Conservation (phyloP, 1,284 basidiomycete species). For the Porphyrellus sp. region DNA sequence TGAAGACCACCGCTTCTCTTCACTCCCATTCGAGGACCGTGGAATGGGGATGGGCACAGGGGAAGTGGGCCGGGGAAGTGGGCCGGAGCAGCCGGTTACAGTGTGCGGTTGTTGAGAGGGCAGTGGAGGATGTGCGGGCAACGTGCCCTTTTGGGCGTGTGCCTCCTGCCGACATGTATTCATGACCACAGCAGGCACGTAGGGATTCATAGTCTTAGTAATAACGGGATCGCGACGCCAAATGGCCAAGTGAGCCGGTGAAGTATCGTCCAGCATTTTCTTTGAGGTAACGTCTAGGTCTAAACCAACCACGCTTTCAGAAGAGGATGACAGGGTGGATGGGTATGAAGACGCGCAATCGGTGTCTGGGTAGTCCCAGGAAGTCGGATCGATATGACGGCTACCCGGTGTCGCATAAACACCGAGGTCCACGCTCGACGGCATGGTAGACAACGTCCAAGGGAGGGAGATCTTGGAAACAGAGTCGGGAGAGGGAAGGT, state of each 20-base stretch:
- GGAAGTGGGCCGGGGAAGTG: conserved; percentile 29
- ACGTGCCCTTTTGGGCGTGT: conserved; percentile 8
- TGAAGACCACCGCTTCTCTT: conserved; percentile 39
- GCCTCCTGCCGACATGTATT: conserved; percentile 31
- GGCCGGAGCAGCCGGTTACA: conserved; percentile 14
- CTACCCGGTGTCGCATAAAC: conserved; percentile 38
- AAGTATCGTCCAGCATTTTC: conserved; percentile 33
- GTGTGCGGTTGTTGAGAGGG: conserved; percentile 11
- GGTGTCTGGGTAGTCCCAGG: conserved; percentile 34
- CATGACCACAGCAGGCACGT: conserved; percentile 30
- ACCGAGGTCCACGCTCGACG: conserved; percentile 42
- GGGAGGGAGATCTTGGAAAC: conserved; percentile 39
- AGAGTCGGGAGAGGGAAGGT: conserved; percentile 44
- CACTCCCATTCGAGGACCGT: conserved; percentile 33
- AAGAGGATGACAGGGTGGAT: conserved; percentile 30
- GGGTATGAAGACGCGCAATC: conserved; percentile 37
- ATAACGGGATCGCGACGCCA: conserved; percentile 32
- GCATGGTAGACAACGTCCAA: conserved; percentile 37
- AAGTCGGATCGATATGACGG: conserved; percentile 28
- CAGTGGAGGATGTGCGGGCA: conserved; percentile 14
- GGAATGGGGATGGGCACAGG: conserved; percentile 37
- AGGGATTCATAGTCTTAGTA: conserved; percentile 28
- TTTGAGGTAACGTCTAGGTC: conserved; percentile 35
- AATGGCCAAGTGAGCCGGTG: conserved; percentile 32
- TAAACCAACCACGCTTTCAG: conserved; percentile 34